Evolutionary conservation across 352 stramenopile species (phyloP).

Genomic region (Phytophthora cactorum): DNA sequence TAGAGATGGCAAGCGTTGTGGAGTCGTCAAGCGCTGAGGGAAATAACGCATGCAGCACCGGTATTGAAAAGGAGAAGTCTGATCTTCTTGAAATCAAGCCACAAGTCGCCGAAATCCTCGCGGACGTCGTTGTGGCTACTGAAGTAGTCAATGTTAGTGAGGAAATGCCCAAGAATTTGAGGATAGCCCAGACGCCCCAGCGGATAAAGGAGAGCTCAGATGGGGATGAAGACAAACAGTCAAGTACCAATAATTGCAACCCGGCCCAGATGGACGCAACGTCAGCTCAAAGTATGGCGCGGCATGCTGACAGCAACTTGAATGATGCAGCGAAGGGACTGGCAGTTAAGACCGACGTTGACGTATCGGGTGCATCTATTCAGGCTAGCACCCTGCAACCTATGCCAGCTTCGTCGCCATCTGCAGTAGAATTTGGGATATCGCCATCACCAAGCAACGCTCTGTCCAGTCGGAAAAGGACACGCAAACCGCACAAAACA

Average conservation of each 20-base stretch:
- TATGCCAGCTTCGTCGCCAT: constrained; percentile 8
- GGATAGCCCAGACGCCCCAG: constrained; percentile 5
- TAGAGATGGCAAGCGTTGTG: constrained; percentile 2
- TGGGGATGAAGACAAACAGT: constrained; percentile 7
- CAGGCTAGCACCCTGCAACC: background rate
- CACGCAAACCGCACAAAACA: constrained; percentile 44
- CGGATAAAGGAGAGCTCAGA: constrained; percentile 13
- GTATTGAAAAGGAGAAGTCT: background rate
- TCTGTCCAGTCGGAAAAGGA: constrained; percentile 34
- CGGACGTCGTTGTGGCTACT: constrained; percentile 13
- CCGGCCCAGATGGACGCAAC: background rate
- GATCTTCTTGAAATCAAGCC: constrained; percentile 3
- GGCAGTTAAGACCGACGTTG: background rate
- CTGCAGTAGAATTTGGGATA: constrained; percentile 3
- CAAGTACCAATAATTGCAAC: background rate
- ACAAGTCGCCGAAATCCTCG: constrained; percentile 14
- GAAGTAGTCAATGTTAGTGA: constrained; percentile 7
- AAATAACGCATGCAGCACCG: background rate
- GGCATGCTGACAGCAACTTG: background rate
- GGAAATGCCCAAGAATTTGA: constrained; percentile 1
- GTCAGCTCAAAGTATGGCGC: background rate
- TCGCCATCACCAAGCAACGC: constrained; percentile 11
- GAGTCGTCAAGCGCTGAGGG: background rate
- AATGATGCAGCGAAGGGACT: background rate
- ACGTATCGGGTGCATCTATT: background rate